These are phyloP conservation scores for Nemania abortiva DNA, from an alignment of 2,329 filamentous ascomycete genomes.

Conservation along the genomic window DNA sequence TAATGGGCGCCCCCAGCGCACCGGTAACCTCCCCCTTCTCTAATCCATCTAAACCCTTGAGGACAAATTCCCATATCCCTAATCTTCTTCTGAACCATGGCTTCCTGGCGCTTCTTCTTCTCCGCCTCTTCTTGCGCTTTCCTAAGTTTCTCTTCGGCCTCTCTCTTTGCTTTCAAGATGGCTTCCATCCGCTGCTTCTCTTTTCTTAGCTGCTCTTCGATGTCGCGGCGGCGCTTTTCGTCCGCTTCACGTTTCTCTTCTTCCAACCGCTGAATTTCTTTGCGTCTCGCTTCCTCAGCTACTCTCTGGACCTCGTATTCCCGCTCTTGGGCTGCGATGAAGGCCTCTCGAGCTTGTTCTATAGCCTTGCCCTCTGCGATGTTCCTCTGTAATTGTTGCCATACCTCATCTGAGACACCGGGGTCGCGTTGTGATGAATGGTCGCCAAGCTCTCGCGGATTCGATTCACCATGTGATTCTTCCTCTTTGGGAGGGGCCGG, in stretches of 20 bases:
- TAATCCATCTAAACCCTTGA: conserved; percentile 30
- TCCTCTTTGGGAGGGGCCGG: conserved; percentile 1
- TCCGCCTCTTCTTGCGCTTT: conserved; percentile 25
- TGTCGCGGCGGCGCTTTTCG: conserved; percentile 15
- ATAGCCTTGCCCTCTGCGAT: conserved; percentile 18
- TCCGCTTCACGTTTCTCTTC: conserved; percentile 24
- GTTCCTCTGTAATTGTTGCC: conserved; percentile 22
- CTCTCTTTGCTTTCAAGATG: conserved; percentile 17
- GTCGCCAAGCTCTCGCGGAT: background rate
- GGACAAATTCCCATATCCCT: conserved; percentile 30
- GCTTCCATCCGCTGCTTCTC: conserved; percentile 21
- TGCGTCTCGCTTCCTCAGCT: conserved; percentile 21
- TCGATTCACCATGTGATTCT: background rate
- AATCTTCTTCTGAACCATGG: conserved; percentile 26
- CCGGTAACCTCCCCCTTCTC: conserved; percentile 27
- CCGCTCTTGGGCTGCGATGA: conserved; percentile 23
- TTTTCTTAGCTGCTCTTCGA: conserved; percentile 23
- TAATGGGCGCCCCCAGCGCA: conserved; percentile 34
- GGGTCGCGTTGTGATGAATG: conserved; percentile 17
- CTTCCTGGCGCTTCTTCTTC: conserved; percentile 24
- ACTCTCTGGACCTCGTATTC: conserved; percentile 22
- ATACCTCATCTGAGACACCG: conserved; percentile 24
- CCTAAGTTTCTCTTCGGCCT: conserved; percentile 24
- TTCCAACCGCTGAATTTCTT: conserved; percentile 18
- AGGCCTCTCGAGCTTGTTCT: conserved; percentile 19